phyloP scores from a whole-genome alignment of 495 filamentous ascomycete genomes.

The Penicillium chermesinum region DNA sequence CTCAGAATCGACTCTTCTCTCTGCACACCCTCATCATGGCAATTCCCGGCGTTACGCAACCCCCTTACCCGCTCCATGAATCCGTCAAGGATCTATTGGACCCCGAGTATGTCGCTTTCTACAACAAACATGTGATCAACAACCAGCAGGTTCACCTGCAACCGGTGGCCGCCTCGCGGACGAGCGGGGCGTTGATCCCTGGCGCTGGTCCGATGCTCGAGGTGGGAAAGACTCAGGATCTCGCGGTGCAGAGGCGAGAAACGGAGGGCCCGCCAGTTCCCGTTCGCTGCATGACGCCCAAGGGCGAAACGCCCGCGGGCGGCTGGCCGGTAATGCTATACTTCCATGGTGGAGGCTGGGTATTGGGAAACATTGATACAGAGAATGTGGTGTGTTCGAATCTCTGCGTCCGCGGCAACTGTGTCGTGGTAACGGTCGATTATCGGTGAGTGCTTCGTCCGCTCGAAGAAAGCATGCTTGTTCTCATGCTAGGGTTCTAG shows the following conservation, averaged over 20 bases:
- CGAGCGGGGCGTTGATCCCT: conserved; percentile 48
- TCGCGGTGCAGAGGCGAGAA: conserved; percentile 39
- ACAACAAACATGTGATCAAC: conserved; percentile 49
- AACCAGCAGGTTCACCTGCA: conserved; percentile 49
- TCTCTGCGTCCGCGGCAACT: conserved; percentile 44
- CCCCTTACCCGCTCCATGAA: conserved; percentile 52
- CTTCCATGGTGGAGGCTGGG: conserved; percentile 57
- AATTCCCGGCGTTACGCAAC: conserved; percentile 27
- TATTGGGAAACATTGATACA: conserved; percentile 53
- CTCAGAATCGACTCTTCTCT: neutral
- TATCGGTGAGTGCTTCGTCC: conserved; percentile 40
- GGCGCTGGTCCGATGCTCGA: conserved; percentile 47
- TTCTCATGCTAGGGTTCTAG: neutral
- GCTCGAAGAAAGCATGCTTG: conserved; percentile 13
- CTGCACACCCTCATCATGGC: conserved; percentile 29
- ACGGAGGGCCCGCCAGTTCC: conserved; percentile 44
- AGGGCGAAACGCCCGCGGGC: conserved; percentile 31
- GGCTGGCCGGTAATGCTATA: conserved; percentile 56
- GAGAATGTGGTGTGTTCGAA: conserved; percentile 56
- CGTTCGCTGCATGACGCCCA: conserved; percentile 46
- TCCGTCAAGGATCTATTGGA: conserved; percentile 44
- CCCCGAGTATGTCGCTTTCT: conserved; percentile 50
- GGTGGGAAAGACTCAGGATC: conserved; percentile 47
- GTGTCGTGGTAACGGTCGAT: conserved; percentile 52
- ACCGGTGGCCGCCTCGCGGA: conserved; percentile 48